These are phyloP conservation scores for Geotrichum macrosporum DNA, from an alignment of 1,139 yeast genomes.

Conservation along the genomic window DNA sequence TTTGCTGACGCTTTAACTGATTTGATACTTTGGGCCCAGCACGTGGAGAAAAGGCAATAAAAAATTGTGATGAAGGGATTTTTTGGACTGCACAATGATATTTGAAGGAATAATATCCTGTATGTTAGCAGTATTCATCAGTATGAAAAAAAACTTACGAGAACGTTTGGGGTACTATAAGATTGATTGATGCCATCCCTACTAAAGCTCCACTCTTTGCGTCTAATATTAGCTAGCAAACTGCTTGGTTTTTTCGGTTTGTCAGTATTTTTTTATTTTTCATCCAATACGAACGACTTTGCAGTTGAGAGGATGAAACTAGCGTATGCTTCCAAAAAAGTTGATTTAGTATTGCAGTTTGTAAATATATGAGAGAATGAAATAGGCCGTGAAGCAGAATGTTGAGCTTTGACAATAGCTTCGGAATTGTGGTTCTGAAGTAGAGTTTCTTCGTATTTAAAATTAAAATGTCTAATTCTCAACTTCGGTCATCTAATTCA, in stretches of 20 bases:
- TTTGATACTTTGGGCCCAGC: slow-evolving; percentile 11
- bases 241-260: slow-evolving; percentile 19
- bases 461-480: no score
- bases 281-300: slow-evolving; percentile 7
- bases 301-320: slow-evolving; percentile 7
- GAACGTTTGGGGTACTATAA: slow-evolving; percentile 18
- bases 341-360: slow-evolving; percentile 55
- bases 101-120: slow-evolving; percentile 1
- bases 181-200: slow-evolving; percentile 14
- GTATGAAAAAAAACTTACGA: no score
- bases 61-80: slow-evolving; percentile 1
- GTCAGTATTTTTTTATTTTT: slow-evolving; percentile 7
- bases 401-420: slow-evolving; percentile 10
- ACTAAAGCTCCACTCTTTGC: slow-evolving; percentile 15
- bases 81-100: no score
- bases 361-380: slow-evolving; percentile 48
- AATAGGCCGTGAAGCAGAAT: slow-evolving; percentile 44
- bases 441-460: no score
- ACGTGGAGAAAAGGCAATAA: neutral
- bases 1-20: slow-evolving; percentile 20
- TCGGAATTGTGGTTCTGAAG: no score
- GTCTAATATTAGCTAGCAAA: slow-evolving; percentile 17
- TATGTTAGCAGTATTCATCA: no score
- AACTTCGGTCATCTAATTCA: no score
- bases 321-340: slow-evolving; percentile 51